A percentile compares a stretch with the other conserved stretches of the same genome.
Evolutionary conservation across 371 early-diverging fungal species (phyloP).

Genomic region (Syncephalastrum racemosum): DNA sequence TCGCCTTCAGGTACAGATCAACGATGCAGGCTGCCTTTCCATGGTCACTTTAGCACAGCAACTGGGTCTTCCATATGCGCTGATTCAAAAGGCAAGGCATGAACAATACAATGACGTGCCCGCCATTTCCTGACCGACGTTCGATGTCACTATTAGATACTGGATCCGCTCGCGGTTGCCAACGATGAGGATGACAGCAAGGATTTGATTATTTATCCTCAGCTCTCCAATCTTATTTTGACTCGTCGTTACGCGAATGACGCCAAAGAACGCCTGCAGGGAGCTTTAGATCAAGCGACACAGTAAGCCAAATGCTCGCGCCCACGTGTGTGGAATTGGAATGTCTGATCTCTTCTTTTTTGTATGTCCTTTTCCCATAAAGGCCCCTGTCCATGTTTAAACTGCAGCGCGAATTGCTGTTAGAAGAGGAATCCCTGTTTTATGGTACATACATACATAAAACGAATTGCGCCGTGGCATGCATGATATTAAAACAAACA

Average conservation of each 20-base stretch:
- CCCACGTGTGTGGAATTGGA: conserved; percentile 1
- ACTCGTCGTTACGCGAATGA: conserved; percentile 11
- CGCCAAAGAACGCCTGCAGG: conserved; percentile 3
- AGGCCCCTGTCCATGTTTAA: conserved; percentile 25
- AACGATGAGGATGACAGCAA: conserved; percentile 7
- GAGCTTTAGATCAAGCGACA: conserved; percentile 11
- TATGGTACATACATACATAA: conserved; percentile 18
- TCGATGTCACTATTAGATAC: not conserved
- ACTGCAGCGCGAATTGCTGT: conserved; percentile 13
- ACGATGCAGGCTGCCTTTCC: conserved; percentile 15
- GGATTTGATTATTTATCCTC: not conserved
- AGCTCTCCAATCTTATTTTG: conserved; percentile 17
- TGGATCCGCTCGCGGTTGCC: conserved; percentile 5
- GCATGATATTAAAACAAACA: not conserved
- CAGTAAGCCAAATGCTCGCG: conserved; percentile 20
- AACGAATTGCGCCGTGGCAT: conserved; percentile 1
- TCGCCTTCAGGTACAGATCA: conserved; percentile 8
- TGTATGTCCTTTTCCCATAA: not conserved
- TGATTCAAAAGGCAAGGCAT: conserved; percentile 18
- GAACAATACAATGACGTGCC: not conserved
- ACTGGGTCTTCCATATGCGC: conserved; percentile 17
- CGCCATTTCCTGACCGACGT: not conserved
- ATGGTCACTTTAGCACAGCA: conserved; percentile 20
- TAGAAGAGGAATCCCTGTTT: conserved; percentile 20
- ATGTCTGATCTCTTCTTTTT: not conserved